Base-by-base conservation (phyloP, 225 moss, liverwort and hornwort genomes). In the Lunularia cruciata region DNA sequence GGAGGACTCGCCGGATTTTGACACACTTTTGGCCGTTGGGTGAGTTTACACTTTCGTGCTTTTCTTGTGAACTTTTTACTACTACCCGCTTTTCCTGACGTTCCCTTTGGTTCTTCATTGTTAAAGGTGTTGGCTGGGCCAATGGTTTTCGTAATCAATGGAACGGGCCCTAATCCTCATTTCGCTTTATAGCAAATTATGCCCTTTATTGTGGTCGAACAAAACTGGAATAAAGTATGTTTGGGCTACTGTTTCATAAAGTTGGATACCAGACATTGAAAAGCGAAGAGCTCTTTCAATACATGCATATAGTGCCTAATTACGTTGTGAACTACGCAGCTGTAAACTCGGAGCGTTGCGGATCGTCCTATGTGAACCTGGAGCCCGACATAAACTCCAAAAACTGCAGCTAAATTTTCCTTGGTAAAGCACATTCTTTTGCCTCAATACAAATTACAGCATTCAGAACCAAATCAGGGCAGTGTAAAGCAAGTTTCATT, bases 341-440 rank as follows among this genome's bases (percentile, higher is more conserved):
- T 89, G 87, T 72, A 90, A 87, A 76, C 86, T 98, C 42, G 96
- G 96, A 69, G 88, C 85, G 23, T 84, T 82, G 9, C 83, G 89
- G 55, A 56, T 98, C 10, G 38, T 98, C 36, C 56, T 98, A 55
- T 89, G 87, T 73, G 96, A 93, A 73, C 75, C 93, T 55, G 90
- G 83, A 56, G 78, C 85, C 15, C 90, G 84, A 8, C 96, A 93
- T 79, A 90, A 93, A 45, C 73, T 84, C 62, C 96, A 98, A 68
- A 98, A 98, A 76, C 47, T 98, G 57, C 96, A 98, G 75, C 91
- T 98, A 0, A 98, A 98, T 66, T 87, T 90, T 26, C 88, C 92
- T 18, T 84, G 90, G 96, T 92, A 47, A 22, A 78, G 8, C 26
- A 30, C 30, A 4, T 30, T 46, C n/a, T n/a, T n/a, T n/a, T n/a